Percentiles rank a stretch among this genome's conserved stretches.
phyloP scores from a whole-genome alignment of 129 eudicot species.

The Lonicera japonica region DNA sequence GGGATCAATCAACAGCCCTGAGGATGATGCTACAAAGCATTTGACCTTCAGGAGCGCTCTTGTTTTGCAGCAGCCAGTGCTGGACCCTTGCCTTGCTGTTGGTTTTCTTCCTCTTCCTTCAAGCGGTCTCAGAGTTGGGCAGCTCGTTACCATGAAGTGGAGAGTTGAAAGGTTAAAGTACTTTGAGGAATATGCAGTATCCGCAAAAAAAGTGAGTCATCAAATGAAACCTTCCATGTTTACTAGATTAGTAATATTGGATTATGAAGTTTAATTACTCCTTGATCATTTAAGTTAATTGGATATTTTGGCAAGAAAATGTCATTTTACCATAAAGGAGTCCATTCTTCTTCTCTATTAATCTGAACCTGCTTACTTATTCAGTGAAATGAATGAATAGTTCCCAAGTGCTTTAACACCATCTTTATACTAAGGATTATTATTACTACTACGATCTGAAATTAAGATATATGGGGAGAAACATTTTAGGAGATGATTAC shows the following conservation, averaged over 20 bases:
- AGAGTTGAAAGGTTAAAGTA: conserved; percentile 81
- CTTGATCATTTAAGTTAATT: not conserved
- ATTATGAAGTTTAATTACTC: not conserved
- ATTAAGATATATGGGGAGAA: no score
- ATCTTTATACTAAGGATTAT: no score
- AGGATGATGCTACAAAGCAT: conserved; percentile 26
- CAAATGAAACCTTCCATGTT: conserved; percentile 14
- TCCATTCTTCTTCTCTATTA: no score
- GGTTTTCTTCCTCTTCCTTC: conserved; percentile 95
- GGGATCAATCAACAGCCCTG: conserved; percentile 22
- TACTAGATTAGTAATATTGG: not conserved
- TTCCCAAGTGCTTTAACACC: no score
- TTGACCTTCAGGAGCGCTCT: conserved; percentile 69
- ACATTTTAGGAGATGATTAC: no score
- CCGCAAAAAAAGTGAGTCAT: conserved; percentile 46
- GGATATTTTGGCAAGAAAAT: not conserved
- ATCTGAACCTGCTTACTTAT: no score
- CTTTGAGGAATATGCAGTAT: conserved; percentile 22
- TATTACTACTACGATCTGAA: no score
- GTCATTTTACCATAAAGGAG: no score
- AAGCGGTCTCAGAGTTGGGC: conserved; percentile 82
- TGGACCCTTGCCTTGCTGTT: conserved; percentile 87
- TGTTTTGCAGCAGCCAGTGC: conserved; percentile 73
- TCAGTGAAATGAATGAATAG: no score
- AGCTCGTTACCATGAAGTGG: conserved; percentile 82